Base-by-base conservation (phyloP, 192 early-diverging fungal genomes). In the Coemansia sp. region DNA sequence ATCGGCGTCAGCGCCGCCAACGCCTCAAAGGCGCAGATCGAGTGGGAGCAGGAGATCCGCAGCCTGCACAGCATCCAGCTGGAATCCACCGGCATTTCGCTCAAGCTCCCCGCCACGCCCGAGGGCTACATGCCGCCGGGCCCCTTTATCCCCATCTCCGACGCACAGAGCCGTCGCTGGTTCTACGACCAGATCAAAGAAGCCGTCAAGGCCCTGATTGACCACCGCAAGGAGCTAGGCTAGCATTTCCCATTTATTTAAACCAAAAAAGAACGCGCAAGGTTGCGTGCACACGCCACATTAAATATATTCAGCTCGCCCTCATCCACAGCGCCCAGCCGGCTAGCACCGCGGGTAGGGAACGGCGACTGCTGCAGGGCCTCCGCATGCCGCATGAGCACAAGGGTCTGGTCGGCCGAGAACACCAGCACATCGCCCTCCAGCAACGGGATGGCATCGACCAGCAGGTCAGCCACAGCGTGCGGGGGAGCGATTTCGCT, bases 31-130 rank as follows among this genome's bases (percentile, higher is more conserved):
- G 78, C 91, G 0, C 87, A 86, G 36, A 87, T 93, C 2, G 96
- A 97, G 58, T 98, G 93, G 93, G 91, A 89, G 62, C 87, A 94
- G 51, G 85, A 87, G 41, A 94, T 93, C 70, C 78, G 84, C 27
- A 76, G 72, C 55, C 72, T 94, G 59, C 88, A 91, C 62, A 88
- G 88, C 17, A 91, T 92, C 72, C 85, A 90, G 45, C 81, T 88
- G 5, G 90, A 91, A 63, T 84, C 88, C 2, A 86, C 84, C 0
- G 92, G 92, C 1, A 92, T 94, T 60, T 88, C 88, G 45, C 85
- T 94, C n/a, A 87, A 86, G 12, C 81, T 92, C 34, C 86, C 87
- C 21, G 82, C 66, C 0, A 85, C 85, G 27, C 88, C 87, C 9
- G 81, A 78, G 19, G 81, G 76, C 0, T 75, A 78, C 37, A 69